phyloP scores from a whole-genome alignment of 164 flowering plant species.

The Akebia trifoliata region DNA sequence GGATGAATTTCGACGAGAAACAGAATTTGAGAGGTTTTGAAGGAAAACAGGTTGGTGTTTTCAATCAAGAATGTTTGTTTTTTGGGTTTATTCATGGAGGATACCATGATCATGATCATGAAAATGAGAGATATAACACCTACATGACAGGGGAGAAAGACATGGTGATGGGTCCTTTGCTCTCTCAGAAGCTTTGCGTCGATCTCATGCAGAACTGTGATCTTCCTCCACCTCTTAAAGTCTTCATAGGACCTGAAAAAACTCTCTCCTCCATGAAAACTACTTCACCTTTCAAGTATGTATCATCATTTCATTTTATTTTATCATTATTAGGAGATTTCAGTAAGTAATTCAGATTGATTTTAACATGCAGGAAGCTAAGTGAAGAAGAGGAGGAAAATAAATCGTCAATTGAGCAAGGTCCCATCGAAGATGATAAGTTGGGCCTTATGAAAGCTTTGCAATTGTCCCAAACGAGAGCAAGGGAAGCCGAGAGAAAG shows the following conservation, averaged over 20 bases:
- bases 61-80: conserved; percentile 4
- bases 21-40: background rate
- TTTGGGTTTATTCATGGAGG: background rate
- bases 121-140: background rate
- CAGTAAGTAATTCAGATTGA: too few species aligned
- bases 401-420: background rate
- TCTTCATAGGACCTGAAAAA: conserved; percentile 31
- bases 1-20: conserved; percentile 9
- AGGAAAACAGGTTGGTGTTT: background rate
- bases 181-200: conserved; percentile 9
- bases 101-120: background rate
- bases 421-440: conserved; percentile 12
- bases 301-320: too few species aligned
- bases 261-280: background rate
- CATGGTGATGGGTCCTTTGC: background rate
- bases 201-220: conserved; percentile 54
- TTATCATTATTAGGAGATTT: too few species aligned
- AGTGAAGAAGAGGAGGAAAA: conserved; percentile 6
- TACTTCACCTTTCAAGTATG: background rate
- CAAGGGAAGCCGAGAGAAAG: conserved; percentile 29
- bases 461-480: conserved; percentile 26
- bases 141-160: background rate
- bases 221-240: conserved; percentile 48
- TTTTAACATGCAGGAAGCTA: background rate
- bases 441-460: conserved; percentile 28